phyloP scores from a whole-genome alignment of 495 filamentous ascomycete species.

The Massariosphaeria phaeospora region DNA sequence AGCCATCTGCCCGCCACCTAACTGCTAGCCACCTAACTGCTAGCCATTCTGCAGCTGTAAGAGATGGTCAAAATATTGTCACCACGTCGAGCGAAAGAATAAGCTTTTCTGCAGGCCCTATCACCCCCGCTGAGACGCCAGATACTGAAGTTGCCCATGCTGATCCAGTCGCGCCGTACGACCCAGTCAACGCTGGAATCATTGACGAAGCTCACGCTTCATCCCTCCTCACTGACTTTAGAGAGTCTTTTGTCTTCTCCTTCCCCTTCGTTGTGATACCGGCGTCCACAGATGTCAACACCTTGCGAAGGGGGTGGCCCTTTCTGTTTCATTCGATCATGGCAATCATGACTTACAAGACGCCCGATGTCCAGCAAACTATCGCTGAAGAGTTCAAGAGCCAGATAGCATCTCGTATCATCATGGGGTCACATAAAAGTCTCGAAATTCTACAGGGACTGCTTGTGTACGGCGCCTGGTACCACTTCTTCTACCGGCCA shows the following conservation, averaged over 20 bases:
- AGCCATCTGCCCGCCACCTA: slow-evolving; percentile 2
- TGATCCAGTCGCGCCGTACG: not conserved
- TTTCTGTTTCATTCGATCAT: slow-evolving; percentile 23
- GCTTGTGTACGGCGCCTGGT: slow-evolving; percentile 15
- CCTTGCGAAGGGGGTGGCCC: not conserved
- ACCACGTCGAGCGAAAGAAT: not conserved
- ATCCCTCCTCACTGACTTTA: slow-evolving; percentile 7
- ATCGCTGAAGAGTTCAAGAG: slow-evolving; percentile 14
- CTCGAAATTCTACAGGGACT: slow-evolving; percentile 23
- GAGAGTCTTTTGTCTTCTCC: slow-evolving; percentile 1
- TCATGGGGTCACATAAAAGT: slow-evolving; percentile 10
- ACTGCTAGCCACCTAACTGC: not conserved
- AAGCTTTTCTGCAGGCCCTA: not conserved
- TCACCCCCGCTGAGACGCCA: slow-evolving; percentile 1
- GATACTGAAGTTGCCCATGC: not conserved
- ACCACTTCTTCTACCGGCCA: slow-evolving; percentile 10
- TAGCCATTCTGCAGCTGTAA: no score
- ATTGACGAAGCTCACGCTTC: not conserved
- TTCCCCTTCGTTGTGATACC: slow-evolving; percentile 24
- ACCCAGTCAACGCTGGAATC: slow-evolving; percentile 12
- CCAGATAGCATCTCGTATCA: slow-evolving; percentile 15
- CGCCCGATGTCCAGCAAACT: slow-evolving; percentile 3
- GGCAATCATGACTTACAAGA: slow-evolving; percentile 8
- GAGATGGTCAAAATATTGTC: not conserved
- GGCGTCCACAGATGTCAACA: not conserved